Evolutionary conservation across 78 protist species (phyloP).

Genomic region (Protostelium mycophagum): DNA sequence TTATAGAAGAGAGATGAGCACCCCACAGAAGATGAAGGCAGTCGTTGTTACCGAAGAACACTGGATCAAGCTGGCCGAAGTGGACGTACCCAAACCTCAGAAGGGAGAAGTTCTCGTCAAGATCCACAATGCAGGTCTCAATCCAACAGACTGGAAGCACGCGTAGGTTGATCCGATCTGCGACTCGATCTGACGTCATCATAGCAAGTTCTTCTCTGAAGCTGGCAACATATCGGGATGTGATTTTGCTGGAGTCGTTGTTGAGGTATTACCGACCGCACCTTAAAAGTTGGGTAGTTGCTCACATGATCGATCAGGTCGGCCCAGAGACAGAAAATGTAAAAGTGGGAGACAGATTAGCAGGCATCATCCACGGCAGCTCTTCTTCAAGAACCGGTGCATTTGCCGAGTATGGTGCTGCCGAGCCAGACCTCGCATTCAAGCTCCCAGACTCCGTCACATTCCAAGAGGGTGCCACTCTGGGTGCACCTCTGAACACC

Average conservation of each 20-base stretch:
- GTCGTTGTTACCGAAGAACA: no score
- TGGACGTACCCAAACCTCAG: no score
- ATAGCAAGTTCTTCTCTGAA: neutral
- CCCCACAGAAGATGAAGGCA: no score
- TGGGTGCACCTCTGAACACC: neutral
- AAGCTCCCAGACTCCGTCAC: neutral
- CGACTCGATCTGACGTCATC: neutral
- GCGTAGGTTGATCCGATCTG: neutral
- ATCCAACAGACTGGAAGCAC: neutral
- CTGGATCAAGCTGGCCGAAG: no score
- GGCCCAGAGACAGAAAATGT: no score
- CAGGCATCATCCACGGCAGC: neutral
- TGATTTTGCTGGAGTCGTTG: neutral
- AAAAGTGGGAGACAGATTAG: neutral
- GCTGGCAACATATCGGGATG: neutral
- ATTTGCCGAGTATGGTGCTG: neutral
- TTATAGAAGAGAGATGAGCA: no score
- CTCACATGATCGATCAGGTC: no score
- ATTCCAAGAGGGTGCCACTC: neutral
- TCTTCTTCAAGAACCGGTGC: neutral
- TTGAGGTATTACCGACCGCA: neutral
- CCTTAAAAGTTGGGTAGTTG: no score
- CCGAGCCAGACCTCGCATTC: neutral
- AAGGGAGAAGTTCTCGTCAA: neutral
- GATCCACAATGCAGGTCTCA: neutral